Evolutionary conservation across 495 filamentous ascomycete species (phyloP), one percentile per base, ranked within the genome.

Genomic region (Lichenothelia convexa): DNA sequence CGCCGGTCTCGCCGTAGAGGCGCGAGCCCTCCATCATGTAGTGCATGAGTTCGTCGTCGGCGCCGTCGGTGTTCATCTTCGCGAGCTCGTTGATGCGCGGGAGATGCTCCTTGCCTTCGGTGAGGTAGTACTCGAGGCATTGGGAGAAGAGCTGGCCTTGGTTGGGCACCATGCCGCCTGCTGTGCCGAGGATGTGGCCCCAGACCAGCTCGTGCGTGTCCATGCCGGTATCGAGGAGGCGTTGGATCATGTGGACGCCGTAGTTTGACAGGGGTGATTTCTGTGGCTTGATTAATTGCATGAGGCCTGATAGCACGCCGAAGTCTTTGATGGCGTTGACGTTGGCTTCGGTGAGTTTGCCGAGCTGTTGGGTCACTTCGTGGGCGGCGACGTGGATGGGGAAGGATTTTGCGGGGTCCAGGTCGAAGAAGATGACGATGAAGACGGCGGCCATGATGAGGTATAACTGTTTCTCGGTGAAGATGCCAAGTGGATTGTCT

Each of bases 381-480:
- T 57, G 47, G 1, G 73, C 66, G 27, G 61, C 57, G 27, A 70
- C 60, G 21, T 70, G 70, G 1, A 74, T 63, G 27, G 62, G 61
- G 57, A 77, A 78, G 3, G 75, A 71, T 29, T 70, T 65, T 0
- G 60, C 65, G n/a, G 67, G 60, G 45, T 83, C 78, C 17, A 61
- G 58, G 44, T 80, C 73, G 31, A 74, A 74, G 45, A 78, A 75
- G 32, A 78, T 67, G 43, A 63, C 71, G 16, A 62, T 63, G 45
- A 72, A 75, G 24, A 80, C 61, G 27, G 70, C 55, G 4, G 66
- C 57, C 48, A 78, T 53, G 32, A 72, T 54, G 20, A 62, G 45
- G 48, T 79, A 78, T 9, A 83, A 48, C 36, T 80, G 66, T 5
- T 53, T 43, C 40, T 70, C 67, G 5, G 62, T 64, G 42, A 76